Percentiles rank a stretch among this genome's conserved stretches.
These are phyloP conservation scores for Isabelozyma heimii DNA, from an alignment of 805 yeast genomes.

Conservation along the genomic window DNA sequence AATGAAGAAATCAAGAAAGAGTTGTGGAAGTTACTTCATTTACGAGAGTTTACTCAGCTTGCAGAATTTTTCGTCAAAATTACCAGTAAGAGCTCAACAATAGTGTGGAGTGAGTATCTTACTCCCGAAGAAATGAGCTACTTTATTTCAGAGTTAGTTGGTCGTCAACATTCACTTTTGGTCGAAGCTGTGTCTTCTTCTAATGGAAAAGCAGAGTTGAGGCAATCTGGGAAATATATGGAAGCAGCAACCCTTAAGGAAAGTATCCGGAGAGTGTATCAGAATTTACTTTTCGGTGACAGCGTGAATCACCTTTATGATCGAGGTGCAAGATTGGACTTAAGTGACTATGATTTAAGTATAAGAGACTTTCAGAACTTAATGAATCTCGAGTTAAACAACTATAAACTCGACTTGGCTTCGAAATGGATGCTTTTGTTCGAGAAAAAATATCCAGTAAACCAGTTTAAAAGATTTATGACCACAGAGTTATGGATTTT, in stretches of 20 bases:
- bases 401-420: conserved; percentile 38
- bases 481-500: conserved; percentile 34
- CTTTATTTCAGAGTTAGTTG: conserved; percentile 14
- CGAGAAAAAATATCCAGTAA: conserved; percentile 17
- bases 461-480: conserved; percentile 15
- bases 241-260: conserved; percentile 11
- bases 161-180: conserved; percentile 14
- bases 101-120: conserved; percentile 6
- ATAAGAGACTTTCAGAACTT: conserved; percentile 37
- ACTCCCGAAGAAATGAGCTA: conserved; percentile 16
- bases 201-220: neutral
- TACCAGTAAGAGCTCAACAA: conserved; percentile 4
- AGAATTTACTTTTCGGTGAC: conserved; percentile 18
- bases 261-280: conserved; percentile 22
- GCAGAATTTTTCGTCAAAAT: conserved; percentile 11
- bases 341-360: conserved; percentile 12
- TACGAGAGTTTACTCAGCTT: neutral
- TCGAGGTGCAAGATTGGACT: neutral
- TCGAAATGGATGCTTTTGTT: conserved; percentile 36
- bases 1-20: neutral
- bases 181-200: conserved; percentile 6
- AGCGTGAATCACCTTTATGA: conserved; percentile 16
- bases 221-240: conserved; percentile 2
- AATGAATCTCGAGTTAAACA: conserved; percentile 30
- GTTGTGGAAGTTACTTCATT: neutral